A percentile compares a stretch with the other conserved stretches of the same genome.
Conservation (phyloP, 176 grass and related monocot species). For the Hordeum vulgare region MorexV3_pseudomolecules_assembly NC_058523.1:488867151-488867650, state of each 20-base stretch:
- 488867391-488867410: neutral
- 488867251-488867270: neutral
- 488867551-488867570: neutral
- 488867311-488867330: neutral
- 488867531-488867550: neutral
- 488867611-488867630: neutral
- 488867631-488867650: neutral
- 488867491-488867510: neutral
- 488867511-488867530: neutral
- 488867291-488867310: neutral
- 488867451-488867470: no score
- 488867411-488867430: neutral
- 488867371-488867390: neutral
- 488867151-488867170: slow-evolving; percentile 53
- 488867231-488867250: slow-evolving; percentile 4
- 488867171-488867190: neutral
- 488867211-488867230: neutral
- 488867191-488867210: slow-evolving; percentile 3
- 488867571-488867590: neutral
- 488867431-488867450: neutral
- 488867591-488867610: neutral
- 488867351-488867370: neutral
- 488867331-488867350: neutral
- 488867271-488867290: slow-evolving; percentile 8
- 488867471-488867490: no score